Base-by-base conservation (phyloP, 2,329 filamentous ascomycete species). In the Akanthomyces muscarius region DNA sequence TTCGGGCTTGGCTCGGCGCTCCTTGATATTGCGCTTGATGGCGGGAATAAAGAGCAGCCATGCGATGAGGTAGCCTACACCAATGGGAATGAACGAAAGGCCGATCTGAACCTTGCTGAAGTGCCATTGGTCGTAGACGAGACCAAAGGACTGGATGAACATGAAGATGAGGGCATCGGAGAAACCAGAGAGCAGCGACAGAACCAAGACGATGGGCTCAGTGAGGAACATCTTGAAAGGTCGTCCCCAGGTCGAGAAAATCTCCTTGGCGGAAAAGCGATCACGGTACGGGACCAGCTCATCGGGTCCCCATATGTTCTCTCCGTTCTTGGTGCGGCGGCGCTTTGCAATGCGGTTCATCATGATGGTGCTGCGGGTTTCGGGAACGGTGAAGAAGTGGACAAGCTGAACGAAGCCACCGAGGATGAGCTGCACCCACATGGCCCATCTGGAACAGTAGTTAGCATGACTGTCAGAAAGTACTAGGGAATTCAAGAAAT, bases 351-450 rank as follows among this genome's bases (percentile, higher is more conserved):
- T 91, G 2, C 80, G 80, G 76, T 95, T 88, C 81, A 96, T 87
- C 78, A 95, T 82, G 65, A 92, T 84, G 5, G 88, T 91, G 0
- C 86, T 84, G 59, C 91, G 83, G 0, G 91, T 95, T 74, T 95
- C 91, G 1, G 90, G 90, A 1, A 95, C 91, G 8, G 86, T 80
- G 63, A 89, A 70, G 56, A 89, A 77, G 71, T 92, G 89, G 5
- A 90, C 70, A 5, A 84, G 21, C 71, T 93, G 90, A 3, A 91
- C 85, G 41, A 85, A 81, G 10, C 76, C 88, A 21, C 91, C 90
- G 60, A 94, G 86, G 68, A 93, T 92, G 66, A 94, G 83, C 74
- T 93, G 90, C 64, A 94, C 89, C 91, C 91, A 95, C 72, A 94
- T 92, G 61, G 82, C 86, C 89, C 89, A 78, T 47, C 73, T 76